A percentile compares a stretch with the other conserved stretches of the same genome.
Evolutionary conservation across 371 early-diverging fungal genomes (phyloP).

Genomic region (Batrachochytrium dendrobatidis): DNA sequence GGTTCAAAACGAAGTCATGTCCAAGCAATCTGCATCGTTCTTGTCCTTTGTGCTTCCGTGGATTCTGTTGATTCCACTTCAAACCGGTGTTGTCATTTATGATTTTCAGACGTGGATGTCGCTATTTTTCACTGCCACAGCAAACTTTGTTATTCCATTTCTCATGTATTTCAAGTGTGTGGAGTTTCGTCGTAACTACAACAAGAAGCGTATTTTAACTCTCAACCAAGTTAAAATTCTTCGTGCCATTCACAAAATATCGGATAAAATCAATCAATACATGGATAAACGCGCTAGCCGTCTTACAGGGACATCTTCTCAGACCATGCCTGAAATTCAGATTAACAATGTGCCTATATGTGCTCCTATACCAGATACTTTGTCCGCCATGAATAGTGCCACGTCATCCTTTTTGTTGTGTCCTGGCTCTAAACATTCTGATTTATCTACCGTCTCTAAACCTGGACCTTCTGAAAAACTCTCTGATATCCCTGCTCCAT

Average conservation of each 20-base stretch:
- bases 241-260: conserved; percentile 33
- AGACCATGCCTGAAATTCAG: too few species aligned
- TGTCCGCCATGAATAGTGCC: too few species aligned
- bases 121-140: conserved; percentile 52
- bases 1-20: conserved; percentile 36
- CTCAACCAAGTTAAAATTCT: conserved; percentile 31
- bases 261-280: conserved; percentile 30
- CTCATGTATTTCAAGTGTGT: conserved; percentile 53
- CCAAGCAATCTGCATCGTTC: conserved; percentile 33
- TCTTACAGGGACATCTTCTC: too few species aligned
- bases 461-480: too few species aligned
- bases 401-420: too few species aligned
- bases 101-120: conserved; percentile 47
- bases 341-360: too few species aligned
- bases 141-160: conserved; percentile 70
- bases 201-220: conserved; percentile 27
- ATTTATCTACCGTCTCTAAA: too few species aligned
- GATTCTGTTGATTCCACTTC: conserved; percentile 53
- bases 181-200: conserved; percentile 34
- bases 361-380: too few species aligned
- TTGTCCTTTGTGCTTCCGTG: conserved; percentile 62
- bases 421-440: too few species aligned
- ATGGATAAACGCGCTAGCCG: conserved; percentile 28
- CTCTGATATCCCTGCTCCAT: too few species aligned
- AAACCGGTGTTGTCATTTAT: conserved; percentile 34